These are phyloP conservation scores for Gypsophila paniculata DNA, from an alignment of 179 eudicot species.

Conservation along the genomic window DNA sequence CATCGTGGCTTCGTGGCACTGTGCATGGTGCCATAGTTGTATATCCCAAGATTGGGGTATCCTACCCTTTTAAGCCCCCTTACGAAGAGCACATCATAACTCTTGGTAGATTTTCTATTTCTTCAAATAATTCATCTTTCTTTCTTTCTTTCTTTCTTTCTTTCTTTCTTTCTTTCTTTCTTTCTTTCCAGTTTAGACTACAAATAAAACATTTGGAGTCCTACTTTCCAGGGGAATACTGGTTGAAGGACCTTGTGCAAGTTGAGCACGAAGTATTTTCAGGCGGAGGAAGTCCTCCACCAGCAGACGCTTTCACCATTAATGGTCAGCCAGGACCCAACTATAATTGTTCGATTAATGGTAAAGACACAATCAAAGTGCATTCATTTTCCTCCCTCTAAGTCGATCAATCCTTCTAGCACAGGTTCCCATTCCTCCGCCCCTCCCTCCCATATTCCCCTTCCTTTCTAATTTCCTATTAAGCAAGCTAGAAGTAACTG, in stretches of 20 bases:
- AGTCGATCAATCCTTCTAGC: too few species aligned
- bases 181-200: constrained; percentile 11
- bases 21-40: constrained; percentile 62
- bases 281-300: constrained; percentile 63
- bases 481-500: too few species aligned
- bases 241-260: constrained; percentile 48
- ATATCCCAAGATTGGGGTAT: constrained; percentile 53
- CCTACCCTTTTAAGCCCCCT: constrained; percentile 53
- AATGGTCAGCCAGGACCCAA: constrained; percentile 72
- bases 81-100: constrained; percentile 55
- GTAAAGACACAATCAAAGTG: constrained; percentile 28
- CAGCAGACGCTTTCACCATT: constrained; percentile 61
- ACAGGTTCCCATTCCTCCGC: too few species aligned
- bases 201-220: constrained; percentile 11
- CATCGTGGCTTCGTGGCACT: constrained; percentile 70
- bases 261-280: constrained; percentile 52
- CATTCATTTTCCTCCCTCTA: background rate
- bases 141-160: background rate
- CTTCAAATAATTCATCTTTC: background rate
- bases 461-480: too few species aligned
- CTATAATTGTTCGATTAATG: constrained; percentile 56
- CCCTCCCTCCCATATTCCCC: too few species aligned
- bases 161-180: too few species aligned
- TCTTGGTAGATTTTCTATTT: constrained; percentile 36
- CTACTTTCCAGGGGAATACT: constrained; percentile 48